These are phyloP conservation scores for Phytophthora pisi DNA, from an alignment of 352 stramenopile genomes.

Conservation along the genomic window DNA sequence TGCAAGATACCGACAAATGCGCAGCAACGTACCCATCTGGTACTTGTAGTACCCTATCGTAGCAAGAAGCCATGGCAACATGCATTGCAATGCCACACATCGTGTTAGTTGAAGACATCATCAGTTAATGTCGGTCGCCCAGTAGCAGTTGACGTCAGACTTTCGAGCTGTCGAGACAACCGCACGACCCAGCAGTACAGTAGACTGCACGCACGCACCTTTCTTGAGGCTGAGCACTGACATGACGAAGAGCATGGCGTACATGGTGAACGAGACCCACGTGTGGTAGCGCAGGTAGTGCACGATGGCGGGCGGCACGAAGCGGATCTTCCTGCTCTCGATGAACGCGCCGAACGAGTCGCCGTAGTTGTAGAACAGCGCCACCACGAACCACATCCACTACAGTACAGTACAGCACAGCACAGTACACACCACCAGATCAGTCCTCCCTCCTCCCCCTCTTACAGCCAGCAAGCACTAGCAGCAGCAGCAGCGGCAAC, in stretches of 20 bases:
- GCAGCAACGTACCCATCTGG: constrained; percentile 79
- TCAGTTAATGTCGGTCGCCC: neutral
- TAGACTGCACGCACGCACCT: constrained; percentile 40
- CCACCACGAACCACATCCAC: constrained; percentile 97
- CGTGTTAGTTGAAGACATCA: constrained; percentile 3
- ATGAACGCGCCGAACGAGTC: constrained; percentile 88
- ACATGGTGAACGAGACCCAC: constrained; percentile 94
- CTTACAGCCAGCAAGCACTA: neutral
- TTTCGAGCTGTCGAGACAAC: constrained; percentile 11
- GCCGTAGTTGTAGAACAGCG: constrained; percentile 97
- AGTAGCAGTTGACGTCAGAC: constrained; percentile 1
- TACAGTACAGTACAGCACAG: constrained; percentile 36
- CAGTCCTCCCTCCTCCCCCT: neutral
- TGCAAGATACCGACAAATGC: neutral
- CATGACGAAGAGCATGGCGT: constrained; percentile 95
- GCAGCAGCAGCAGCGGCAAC: neutral
- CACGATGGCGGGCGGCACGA: constrained; percentile 74
- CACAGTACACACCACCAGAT: neutral
- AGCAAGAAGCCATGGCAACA: constrained; percentile 12
- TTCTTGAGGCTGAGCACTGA: constrained; percentile 95
- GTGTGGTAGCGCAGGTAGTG: constrained; percentile 92
- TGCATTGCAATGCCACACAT: neutral
- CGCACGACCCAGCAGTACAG: constrained; percentile 3
- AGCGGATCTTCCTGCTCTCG: constrained; percentile 85
- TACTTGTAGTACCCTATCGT: constrained; percentile 92